These are phyloP conservation scores for Plasmopara halstedii DNA, from an alignment of 352 stramenopile species.

Conservation along the genomic window DNA sequence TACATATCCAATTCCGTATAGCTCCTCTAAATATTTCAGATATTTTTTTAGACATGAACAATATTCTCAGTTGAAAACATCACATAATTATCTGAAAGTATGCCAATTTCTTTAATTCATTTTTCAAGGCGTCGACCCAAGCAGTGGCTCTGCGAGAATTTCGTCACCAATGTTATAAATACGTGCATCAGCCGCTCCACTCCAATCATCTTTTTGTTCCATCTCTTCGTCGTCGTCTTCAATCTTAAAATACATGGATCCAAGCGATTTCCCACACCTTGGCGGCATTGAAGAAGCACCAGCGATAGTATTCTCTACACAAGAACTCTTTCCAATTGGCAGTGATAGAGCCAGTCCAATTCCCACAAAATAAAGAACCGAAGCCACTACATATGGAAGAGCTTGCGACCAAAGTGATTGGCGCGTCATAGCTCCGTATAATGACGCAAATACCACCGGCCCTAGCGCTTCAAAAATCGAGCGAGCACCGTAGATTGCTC, in stretches of 20 bases:
- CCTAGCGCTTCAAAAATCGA: constrained; percentile 56
- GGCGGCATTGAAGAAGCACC: constrained; percentile 26
- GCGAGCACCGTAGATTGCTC: constrained; percentile 57
- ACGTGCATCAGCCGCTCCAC: constrained; percentile 8
- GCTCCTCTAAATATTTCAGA: no score
- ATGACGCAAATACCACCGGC: constrained; percentile 41
- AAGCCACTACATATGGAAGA: constrained; percentile 52
- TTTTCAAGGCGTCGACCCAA: constrained; percentile 8
- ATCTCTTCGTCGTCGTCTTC: constrained; percentile 35
- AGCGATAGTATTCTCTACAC: constrained; percentile 6
- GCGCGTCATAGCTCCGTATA: constrained; percentile 50
- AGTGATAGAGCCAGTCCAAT: constrained; percentile 44
- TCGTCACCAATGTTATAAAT: constrained; percentile 14
- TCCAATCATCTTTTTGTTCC: constrained; percentile 5
- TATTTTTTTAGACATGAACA: no score
- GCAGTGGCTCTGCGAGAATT: constrained; percentile 42
- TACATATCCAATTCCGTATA: no score
- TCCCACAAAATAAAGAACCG: constrained; percentile 38
- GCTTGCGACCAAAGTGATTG: constrained; percentile 35
- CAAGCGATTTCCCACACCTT: constrained; percentile 30
- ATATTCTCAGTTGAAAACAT: no score
- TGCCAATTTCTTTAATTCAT: not conserved
- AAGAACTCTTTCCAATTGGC: constrained; percentile 16
- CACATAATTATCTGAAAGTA: no score
- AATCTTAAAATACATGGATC: constrained; percentile 42